Conservation (phyloP, 2,329 filamentous ascomycete species). For the Parascedosporium putredinis region DNA sequence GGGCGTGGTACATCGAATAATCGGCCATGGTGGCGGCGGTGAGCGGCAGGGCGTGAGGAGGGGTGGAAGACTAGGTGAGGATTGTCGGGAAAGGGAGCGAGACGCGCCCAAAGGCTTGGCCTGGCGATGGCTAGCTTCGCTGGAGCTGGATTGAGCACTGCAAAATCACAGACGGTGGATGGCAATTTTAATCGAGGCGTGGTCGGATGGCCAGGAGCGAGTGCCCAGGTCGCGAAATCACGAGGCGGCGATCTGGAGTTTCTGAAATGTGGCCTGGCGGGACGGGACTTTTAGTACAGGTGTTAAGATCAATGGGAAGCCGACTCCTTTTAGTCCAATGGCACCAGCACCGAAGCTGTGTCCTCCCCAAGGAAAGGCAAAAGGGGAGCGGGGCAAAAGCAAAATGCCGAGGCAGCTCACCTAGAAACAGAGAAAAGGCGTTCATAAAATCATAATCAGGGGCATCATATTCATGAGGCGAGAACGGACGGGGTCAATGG, state of each 20-base stretch:
- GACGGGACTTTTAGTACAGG: constrained; percentile 1
- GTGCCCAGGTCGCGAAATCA: neutral
- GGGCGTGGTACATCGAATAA: constrained; percentile 43
- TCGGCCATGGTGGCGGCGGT: constrained; percentile 35
- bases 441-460: constrained; percentile 6
- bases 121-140: neutral
- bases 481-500: neutral
- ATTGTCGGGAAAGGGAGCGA: too few relatives aligned
- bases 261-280: neutral
- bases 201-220: neutral
- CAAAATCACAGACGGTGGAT: neutral
- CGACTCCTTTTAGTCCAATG: too few relatives aligned
- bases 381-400: too few relatives aligned
- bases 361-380: too few relatives aligned
- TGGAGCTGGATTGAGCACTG: neutral
- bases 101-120: neutral
- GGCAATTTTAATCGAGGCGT: too few relatives aligned
- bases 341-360: too few relatives aligned
- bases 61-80: too few relatives aligned
- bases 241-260: neutral
- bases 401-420: neutral
- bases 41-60: too few relatives aligned
- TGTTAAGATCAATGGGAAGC: neutral
- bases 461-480: constrained; percentile 6
- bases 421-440: neutral